A percentile compares a stretch with the other conserved stretches of the same genome.
These are phyloP conservation scores for Penicillium hesseltinei DNA, from an alignment of 2,329 filamentous ascomycete genomes.

Conservation along the genomic window DNA sequence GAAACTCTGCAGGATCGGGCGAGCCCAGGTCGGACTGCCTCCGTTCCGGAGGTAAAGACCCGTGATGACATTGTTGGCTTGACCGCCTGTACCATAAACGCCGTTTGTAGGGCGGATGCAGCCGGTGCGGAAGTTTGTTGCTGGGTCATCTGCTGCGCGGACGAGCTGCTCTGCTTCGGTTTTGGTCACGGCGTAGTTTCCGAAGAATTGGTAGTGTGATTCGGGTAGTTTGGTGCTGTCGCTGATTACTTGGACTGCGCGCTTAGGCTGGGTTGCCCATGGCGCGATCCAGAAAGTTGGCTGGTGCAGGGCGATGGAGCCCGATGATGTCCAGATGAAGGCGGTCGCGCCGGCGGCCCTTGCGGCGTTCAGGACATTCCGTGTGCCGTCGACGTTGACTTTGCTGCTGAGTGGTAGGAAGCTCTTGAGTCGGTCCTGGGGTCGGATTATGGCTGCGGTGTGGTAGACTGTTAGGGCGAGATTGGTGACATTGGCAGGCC, in stretches of 20 bases:
- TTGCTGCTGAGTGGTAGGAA: conserved; percentile 48
- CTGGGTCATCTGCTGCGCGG: conserved; percentile 43
- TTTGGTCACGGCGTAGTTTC: conserved; percentile 54
- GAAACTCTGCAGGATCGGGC: conserved; percentile 50
- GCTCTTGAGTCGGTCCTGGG: conserved; percentile 48
- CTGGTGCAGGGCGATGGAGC: conserved; percentile 46
- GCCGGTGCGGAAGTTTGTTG: conserved; percentile 51
- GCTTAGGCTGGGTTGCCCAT: conserved; percentile 43
- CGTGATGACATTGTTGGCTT: conserved; percentile 39
- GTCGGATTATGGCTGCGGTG: conserved; percentile 55
- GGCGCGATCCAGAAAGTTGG: conserved; percentile 47
- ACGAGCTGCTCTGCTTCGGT: conserved; percentile 53
- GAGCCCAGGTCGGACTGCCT: conserved; percentile 45
- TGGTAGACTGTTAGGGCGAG: conserved; percentile 58
- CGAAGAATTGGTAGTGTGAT: conserved; percentile 45
- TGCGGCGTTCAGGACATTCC: conserved; percentile 51
- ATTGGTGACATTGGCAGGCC: conserved; percentile 43
- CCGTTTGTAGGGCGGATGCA: conserved; percentile 55
- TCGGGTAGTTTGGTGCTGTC: conserved; percentile 45
- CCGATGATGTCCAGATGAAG: conserved; percentile 56
- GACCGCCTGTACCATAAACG: conserved; percentile 52
- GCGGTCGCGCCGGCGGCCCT: conserved; percentile 48
- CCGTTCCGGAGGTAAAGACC: conserved; percentile 41
- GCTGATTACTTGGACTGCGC: conserved; percentile 48
- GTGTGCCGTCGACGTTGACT: conserved; percentile 54